These are phyloP conservation scores for Polytrichum commune DNA, from an alignment of 225 moss, liverwort and hornwort genomes.

Conservation along the genomic window DNA sequence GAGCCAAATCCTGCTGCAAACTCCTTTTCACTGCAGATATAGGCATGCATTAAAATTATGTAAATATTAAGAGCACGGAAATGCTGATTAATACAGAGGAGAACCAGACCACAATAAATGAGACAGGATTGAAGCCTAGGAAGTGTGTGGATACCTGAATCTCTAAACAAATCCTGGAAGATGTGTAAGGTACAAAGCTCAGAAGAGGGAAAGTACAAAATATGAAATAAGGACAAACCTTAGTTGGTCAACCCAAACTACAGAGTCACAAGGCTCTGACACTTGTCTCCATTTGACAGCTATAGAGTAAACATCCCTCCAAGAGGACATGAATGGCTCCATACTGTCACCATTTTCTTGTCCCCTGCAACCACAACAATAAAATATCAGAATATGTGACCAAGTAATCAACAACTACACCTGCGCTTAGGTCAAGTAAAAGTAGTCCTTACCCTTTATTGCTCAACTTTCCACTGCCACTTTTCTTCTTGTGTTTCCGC, in stretches of 20 bases:
- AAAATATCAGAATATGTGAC: constrained; percentile 4
- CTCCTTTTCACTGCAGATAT: constrained; percentile 66
- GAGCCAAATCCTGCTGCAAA: constrained; percentile 84
- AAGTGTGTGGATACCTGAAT: too few species aligned
- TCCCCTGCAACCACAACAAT: constrained; percentile 26
- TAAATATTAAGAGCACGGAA: too few species aligned
- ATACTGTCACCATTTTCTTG: constrained; percentile 51
- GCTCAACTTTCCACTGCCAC: constrained; percentile 31
- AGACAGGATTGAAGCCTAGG: too few species aligned
- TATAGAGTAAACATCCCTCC: constrained; percentile 78
- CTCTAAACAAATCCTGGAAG: too few species aligned
- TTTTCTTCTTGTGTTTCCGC: constrained; percentile 41
- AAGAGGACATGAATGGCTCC: constrained; percentile 62
- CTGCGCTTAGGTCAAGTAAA: neutral
- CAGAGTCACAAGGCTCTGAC: constrained; percentile 95
- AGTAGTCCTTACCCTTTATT: constrained; percentile 40
- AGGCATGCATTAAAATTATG: too few species aligned
- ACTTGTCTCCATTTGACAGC: constrained; percentile 84
- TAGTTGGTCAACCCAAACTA: constrained; percentile 84
- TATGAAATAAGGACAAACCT: constrained; percentile 33
- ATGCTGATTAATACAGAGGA: too few species aligned
- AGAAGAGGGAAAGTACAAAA: too few species aligned
- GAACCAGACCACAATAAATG: too few species aligned
- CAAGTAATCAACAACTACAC: constrained; percentile 1
- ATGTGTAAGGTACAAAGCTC: too few species aligned